These are phyloP conservation scores for Blastobotrys robertii DNA, from an alignment of 805 yeast species.

Conservation along the genomic window DNA sequence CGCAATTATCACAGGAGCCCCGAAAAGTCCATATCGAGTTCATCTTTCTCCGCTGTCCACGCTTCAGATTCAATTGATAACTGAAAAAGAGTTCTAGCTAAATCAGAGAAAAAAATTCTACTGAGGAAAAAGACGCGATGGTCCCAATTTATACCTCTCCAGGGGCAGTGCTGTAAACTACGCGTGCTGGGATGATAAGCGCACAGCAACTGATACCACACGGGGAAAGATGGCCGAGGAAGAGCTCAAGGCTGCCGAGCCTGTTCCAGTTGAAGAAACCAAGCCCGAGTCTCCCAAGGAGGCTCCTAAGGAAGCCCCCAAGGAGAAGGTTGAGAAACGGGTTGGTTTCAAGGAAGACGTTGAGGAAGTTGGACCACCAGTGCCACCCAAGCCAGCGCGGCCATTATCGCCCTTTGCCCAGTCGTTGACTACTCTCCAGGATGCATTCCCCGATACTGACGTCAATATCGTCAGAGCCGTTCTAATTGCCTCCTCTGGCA, in stretches of 20 bases:
- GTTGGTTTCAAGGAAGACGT: not conserved
- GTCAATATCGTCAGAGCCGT: slow-evolving; percentile 64
- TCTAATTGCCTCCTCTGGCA: slow-evolving; percentile 76
- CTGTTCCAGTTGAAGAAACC: slow-evolving; percentile 6
- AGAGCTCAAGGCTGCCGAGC: slow-evolving; percentile 6
- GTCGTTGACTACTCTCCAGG: slow-evolving; percentile 52
- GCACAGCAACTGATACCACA: not conserved
- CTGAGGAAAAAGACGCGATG: slow-evolving; percentile 4
- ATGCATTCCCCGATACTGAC: slow-evolving; percentile 79
- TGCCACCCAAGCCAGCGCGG: slow-evolving; percentile 44
- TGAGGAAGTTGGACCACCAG: slow-evolving; percentile 7
- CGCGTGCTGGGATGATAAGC: not conserved
- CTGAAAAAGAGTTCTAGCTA: slow-evolving; percentile 34
- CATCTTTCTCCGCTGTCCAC: slow-evolving; percentile 46
- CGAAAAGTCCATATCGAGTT: slow-evolving; percentile 7
- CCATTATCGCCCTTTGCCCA: slow-evolving; percentile 53
- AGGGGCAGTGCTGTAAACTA: slow-evolving; percentile 1
- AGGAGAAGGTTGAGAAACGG: not conserved
- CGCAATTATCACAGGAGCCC: too few species aligned
- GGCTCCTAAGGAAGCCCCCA: not conserved
- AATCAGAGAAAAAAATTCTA: slow-evolving; percentile 29
- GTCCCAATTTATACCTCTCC: not conserved
- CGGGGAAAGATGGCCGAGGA: slow-evolving; percentile 3
- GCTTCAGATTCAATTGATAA: slow-evolving; percentile 27
- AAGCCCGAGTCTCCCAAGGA: not conserved